Conservation (phyloP, 805 yeast genomes). For the Candida michaelii region DNA sequence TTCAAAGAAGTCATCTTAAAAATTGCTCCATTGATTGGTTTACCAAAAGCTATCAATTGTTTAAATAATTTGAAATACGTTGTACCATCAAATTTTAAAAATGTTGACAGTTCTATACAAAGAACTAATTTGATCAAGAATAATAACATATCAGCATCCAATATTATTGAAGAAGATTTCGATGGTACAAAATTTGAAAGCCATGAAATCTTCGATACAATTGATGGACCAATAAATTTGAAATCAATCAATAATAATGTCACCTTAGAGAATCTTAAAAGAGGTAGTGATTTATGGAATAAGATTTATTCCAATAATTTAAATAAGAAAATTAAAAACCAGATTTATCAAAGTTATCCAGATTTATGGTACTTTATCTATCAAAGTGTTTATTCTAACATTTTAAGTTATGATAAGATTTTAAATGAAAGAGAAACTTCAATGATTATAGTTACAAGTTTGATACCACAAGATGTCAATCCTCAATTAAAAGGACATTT, state of each 20-base stretch:
- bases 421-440: conserved; percentile 71
- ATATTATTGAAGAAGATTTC: conserved; percentile 38
- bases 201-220: conserved; percentile 28
- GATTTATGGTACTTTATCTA: conserved; percentile 77
- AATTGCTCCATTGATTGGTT: conserved; percentile 74
- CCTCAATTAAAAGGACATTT: conserved; percentile 92
- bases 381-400: conserved; percentile 73
- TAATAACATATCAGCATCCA: conserved; percentile 36
- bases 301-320: conserved; percentile 70
- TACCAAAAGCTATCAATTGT: conserved; percentile 84
- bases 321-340: conserved; percentile 61
- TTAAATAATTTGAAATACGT: conserved; percentile 60
- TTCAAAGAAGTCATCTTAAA: conserved; percentile 78
- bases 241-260: conserved; percentile 29
- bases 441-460: conserved; percentile 70
- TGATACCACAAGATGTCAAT: conserved; percentile 90
- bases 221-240: conserved; percentile 41
- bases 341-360: conserved; percentile 75
- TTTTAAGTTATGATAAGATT: conserved; percentile 66
- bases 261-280: conserved; percentile 27
- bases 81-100: conserved; percentile 53
- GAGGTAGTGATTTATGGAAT: conserved; percentile 73
- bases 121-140: conserved; percentile 30
- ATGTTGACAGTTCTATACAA: conserved; percentile 21
- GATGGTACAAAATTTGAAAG: conserved; percentile 37